Percentiles rank a stretch among this genome's conserved stretches.
Conservation (phyloP, 2,329 filamentous ascomycete species). For the Lachnellula hyalina region DNA sequence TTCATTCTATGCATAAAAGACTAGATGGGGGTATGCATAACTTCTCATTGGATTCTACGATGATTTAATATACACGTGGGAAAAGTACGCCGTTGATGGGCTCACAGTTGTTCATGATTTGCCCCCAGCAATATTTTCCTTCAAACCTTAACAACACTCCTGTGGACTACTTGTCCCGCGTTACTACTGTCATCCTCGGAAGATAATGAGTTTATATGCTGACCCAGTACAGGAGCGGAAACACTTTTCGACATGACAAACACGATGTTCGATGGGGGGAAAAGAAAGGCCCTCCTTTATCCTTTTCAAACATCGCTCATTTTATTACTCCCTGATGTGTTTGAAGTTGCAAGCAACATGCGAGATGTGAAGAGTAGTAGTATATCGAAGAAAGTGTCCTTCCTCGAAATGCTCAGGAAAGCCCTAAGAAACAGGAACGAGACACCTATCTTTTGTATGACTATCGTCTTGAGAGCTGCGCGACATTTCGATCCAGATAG, state of each 20-base stretch:
- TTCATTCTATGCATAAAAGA: constrained; percentile 55
- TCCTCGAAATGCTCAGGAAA: constrained; percentile 59
- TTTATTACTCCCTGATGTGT: constrained; percentile 62
- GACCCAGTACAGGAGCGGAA: constrained; percentile 40
- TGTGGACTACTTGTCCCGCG: too few relatives aligned
- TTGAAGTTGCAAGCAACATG: constrained; percentile 64
- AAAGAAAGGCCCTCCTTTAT: constrained; percentile 50
- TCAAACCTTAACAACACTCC: too few relatives aligned
- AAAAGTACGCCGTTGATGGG: too few relatives aligned
- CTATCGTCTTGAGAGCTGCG: constrained; percentile 56
- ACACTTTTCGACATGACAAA: constrained; percentile 66
- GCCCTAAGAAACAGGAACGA: constrained; percentile 60
- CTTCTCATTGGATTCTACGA: neutral
- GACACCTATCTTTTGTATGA: constrained; percentile 60
- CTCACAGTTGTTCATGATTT: too few relatives aligned
- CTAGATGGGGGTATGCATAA: constrained; percentile 48
- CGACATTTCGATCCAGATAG: constrained; percentile 59
- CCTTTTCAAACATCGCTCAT: constrained; percentile 59
- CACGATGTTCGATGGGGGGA: constrained; percentile 53
- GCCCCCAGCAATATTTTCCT: too few relatives aligned
- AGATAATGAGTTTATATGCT: too few relatives aligned
- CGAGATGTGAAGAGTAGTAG: constrained; percentile 57
- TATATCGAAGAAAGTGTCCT: constrained; percentile 61
- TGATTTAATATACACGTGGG: too few relatives aligned
- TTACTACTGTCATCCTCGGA: too few relatives aligned